These are phyloP conservation scores for Penicillium sp. DNA, from an alignment of 2,329 filamentous ascomycete species.

Conservation along the genomic window DNA sequence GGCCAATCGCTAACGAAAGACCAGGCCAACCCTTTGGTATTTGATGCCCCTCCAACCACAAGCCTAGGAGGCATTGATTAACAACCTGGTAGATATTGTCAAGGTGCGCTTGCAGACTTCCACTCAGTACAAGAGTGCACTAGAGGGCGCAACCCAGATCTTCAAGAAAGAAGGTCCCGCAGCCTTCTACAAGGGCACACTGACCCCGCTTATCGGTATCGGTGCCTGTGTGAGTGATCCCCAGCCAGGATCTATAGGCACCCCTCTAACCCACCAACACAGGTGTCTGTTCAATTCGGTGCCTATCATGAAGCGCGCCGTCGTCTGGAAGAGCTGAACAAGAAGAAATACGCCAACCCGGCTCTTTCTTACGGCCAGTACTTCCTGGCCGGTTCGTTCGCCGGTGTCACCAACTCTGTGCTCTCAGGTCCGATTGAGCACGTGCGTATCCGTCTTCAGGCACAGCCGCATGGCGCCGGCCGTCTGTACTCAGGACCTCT, in stretches of 20 bases:
- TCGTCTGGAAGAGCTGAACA: conserved; percentile 73
- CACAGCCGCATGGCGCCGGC: conserved; percentile 80
- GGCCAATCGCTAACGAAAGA: conserved; percentile 26
- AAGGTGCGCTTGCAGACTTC: conserved; percentile 96
- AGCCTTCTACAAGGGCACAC: conserved; percentile 97
- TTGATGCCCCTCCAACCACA: conserved; percentile 20
- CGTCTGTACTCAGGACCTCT: conserved; percentile 78
- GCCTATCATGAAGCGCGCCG: conserved; percentile 92
- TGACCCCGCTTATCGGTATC: conserved; percentile 91
- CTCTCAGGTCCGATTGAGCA: conserved; percentile 94
- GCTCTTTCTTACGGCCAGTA: conserved; percentile 78
- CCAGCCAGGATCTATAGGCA: conserved; percentile 1
- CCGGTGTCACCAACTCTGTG: conserved; percentile 82
- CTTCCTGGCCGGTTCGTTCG: conserved; percentile 85
- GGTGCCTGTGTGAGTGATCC: conserved; percentile 73
- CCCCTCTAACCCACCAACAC: conserved; percentile 3
- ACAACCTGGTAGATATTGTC: conserved; percentile 68
- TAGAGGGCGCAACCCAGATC: conserved; percentile 78
- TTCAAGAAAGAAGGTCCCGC: conserved; percentile 80
- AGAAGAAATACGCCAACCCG: conserved; percentile 40
- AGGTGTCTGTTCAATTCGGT: conserved; percentile 91
- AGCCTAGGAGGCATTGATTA: conserved; percentile 10
- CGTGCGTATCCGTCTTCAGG: conserved; percentile 91
- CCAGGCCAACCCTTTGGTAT: conserved; percentile 64
- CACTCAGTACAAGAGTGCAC: conserved; percentile 71